Evolutionary conservation across 352 stramenopile species (phyloP).

Genomic region (Phytophthora nicotianae): DNA sequence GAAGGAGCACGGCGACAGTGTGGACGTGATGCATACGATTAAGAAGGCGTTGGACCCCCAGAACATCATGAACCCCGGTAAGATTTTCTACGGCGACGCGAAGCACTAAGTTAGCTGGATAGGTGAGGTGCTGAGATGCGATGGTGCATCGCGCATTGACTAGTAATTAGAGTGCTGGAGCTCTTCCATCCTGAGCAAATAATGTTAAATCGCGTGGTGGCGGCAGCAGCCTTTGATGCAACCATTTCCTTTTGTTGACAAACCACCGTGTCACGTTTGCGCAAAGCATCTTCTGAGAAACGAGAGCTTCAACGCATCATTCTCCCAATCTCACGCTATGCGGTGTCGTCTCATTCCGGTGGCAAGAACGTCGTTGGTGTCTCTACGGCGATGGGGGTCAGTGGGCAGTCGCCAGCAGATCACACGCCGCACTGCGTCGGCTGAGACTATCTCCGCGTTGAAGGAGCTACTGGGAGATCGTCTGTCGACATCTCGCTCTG

Average conservation of each 20-base stretch:
- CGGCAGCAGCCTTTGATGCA: not conserved
- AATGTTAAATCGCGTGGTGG: slow-evolving; percentile 7
- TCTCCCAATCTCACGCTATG: slow-evolving; percentile 20
- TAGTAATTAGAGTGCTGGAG: slow-evolving; percentile 14
- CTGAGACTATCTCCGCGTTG: slow-evolving; percentile 52
- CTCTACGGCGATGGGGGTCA: not conserved
- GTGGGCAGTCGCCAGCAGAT: slow-evolving; percentile 15
- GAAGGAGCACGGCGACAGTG: slow-evolving; percentile 90
- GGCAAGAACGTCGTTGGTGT: not conserved
- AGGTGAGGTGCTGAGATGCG: slow-evolving; percentile 5
- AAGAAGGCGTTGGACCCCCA: slow-evolving; percentile 95
- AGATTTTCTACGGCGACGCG: slow-evolving; percentile 88
- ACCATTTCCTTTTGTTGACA: not conserved
- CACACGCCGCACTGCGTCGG: slow-evolving; percentile 34
- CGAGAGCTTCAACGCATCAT: slow-evolving; percentile 17
- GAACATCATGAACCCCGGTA: slow-evolving; percentile 98
- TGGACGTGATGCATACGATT: slow-evolving; percentile 94
- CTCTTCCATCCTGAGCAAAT: slow-evolving; percentile 20
- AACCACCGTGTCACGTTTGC: slow-evolving; percentile 7
- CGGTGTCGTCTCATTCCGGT: slow-evolving; percentile 12
- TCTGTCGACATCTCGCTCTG: slow-evolving; percentile 55
- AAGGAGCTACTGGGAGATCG: slow-evolving; percentile 60
- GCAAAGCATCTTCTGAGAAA: slow-evolving; percentile 16
- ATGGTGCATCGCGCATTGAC: slow-evolving; percentile 6
- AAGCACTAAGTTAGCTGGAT: slow-evolving; percentile 32